Evolutionary conservation across 148 eudicot genomes (phyloP).

Genomic region (Cornus florida): DNA sequence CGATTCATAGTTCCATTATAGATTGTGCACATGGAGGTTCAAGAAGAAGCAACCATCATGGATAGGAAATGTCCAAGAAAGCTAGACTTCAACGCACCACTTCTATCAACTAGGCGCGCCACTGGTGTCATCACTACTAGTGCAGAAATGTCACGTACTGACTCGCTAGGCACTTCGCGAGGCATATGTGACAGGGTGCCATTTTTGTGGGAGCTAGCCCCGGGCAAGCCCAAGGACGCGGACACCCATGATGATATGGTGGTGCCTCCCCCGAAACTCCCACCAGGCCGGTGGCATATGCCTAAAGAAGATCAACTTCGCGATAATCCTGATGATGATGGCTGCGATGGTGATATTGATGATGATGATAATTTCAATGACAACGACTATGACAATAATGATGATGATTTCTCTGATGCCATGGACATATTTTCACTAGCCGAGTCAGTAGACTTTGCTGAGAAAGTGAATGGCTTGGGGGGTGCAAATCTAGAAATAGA

Average conservation of each 20-base stretch:
- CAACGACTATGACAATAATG: slow-evolving; percentile 15
- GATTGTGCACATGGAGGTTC: slow-evolving; percentile 22
- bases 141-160: slow-evolving; percentile 3
- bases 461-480: slow-evolving; percentile 4
- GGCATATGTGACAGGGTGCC: slow-evolving; percentile 45
- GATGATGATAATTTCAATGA: slow-evolving; percentile 9
- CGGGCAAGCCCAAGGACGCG: slow-evolving; percentile 61
- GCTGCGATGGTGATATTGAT: not conserved
- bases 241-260: not conserved
- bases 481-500: slow-evolving; percentile 1
- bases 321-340: slow-evolving; percentile 5
- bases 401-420: slow-evolving; percentile 39
- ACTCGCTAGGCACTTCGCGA: slow-evolving; percentile 23
- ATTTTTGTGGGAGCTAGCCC: slow-evolving; percentile 78
- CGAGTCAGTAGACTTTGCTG: slow-evolving; percentile 31
- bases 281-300: slow-evolving; percentile 39
- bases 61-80: slow-evolving; percentile 35
- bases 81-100: slow-evolving; percentile 59
- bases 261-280: slow-evolving; percentile 61
- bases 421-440: slow-evolving; percentile 62
- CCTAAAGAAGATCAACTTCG: slow-evolving; percentile 5
- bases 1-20: not conserved
- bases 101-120: slow-evolving; percentile 54
- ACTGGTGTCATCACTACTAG: not conserved
- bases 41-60: slow-evolving; percentile 17